Evolutionary conservation across 1,284 basidiomycete genomes (phyloP), one percentile per base, ranked within the genome.

Genomic region (Ganoderma lingzhi): DNA sequence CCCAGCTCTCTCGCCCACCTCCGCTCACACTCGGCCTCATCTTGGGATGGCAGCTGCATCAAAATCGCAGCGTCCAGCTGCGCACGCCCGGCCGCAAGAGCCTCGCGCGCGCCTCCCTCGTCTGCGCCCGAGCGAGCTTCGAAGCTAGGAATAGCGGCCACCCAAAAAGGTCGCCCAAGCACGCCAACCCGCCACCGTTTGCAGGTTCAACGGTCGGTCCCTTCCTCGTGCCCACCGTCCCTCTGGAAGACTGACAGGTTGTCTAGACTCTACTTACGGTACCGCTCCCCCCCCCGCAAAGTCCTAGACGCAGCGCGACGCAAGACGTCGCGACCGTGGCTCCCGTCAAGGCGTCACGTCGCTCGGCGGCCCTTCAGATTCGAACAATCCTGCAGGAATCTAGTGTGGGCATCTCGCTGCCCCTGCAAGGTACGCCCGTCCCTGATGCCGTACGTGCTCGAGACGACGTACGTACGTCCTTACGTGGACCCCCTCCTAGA

Each of bases 21-120:
- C 48, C n/a, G 53, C 53, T 55, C 53, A 55, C 53, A 55, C 53
- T 55, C 53, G 53, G 53, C 28, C 53, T 32, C 9, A 30, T 32
- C 28, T 30, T 32, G 23, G 53, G 5, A 30, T 15, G 30, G 28
- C 53, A 32, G 30, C 14, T 30, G 5, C 53, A 32, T 55, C 30
- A 6, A 32, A 17, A 51, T 51, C 48, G 48, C 48, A 23, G 23
- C 48, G 9, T 51, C 23, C 15, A 17, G 17, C 42, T 44, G 42
- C 48, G 48, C n/a, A 23, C 23, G 23, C 23, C 23, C 48, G 48
- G 48, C n/a, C 8, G 4, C 48, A 51, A 28, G 23, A 51, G 6
- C n/a, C 48, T 28, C 23, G 48, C 48, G 48, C 48, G 48, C 23
- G 10, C 10, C 23, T 28, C n/a, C 48, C 3, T 2, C 48, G n/a